These are phyloP conservation scores for Colletotrichum orchidophilum DNA, from an alignment of 2,329 filamentous ascomycete species.

Conservation along the genomic window DNA sequence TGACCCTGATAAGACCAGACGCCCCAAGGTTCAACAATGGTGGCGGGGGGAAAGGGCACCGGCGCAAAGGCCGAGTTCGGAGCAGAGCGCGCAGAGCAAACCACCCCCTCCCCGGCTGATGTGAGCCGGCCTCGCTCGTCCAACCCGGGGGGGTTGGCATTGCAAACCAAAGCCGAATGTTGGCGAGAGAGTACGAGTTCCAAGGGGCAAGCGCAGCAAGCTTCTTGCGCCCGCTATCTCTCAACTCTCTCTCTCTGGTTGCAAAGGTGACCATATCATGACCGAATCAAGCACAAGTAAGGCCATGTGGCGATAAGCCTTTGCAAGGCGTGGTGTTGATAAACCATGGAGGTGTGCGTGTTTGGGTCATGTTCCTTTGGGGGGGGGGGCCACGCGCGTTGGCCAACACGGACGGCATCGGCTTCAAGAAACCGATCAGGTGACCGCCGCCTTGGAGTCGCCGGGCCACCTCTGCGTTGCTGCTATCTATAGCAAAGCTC, in stretches of 20 bases:
- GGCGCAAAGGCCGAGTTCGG: not conserved
- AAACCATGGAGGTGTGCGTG: not conserved
- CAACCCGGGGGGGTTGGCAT: not conserved
- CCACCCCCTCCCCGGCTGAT: not conserved
- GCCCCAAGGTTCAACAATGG: not conserved
- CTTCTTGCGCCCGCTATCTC: not conserved
- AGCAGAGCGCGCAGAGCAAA: not conserved
- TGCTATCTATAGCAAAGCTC: constrained; percentile 16
- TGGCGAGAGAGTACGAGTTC: not conserved
- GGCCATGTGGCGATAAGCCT: constrained; percentile 15
- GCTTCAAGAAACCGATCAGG: constrained; percentile 36
- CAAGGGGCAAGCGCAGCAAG: not conserved
- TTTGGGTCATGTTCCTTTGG: not conserved
- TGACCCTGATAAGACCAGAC: not conserved
- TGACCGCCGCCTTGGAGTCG: constrained; percentile 27
- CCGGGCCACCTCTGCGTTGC: not conserved
- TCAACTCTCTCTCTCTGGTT: constrained; percentile 1
- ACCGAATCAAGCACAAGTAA: constrained; percentile 19
- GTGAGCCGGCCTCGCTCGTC: not conserved
- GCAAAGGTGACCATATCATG: constrained; percentile 1
- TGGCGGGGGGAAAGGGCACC: not conserved
- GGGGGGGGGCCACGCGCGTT: constrained; percentile 18
- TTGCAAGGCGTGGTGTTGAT: not conserved
- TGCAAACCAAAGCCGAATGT: not conserved
- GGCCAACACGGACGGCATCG: constrained; percentile 23